phyloP scores from a whole-genome alignment of 257 asterid species.

The Ballota nigra region DNA sequence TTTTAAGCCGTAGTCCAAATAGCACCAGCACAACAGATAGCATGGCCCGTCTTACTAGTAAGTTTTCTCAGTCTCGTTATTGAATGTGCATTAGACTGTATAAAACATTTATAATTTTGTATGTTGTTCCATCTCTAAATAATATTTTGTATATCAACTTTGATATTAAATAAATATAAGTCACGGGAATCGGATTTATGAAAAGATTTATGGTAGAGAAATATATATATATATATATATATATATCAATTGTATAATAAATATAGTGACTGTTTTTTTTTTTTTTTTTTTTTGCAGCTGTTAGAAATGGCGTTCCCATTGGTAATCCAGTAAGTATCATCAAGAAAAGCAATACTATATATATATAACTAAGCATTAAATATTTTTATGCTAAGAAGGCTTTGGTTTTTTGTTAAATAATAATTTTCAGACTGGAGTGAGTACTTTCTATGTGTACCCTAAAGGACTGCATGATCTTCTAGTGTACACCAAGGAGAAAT shows the following conservation, averaged over 20 bases:
- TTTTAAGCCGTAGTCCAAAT: background rate
- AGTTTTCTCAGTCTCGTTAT: background rate
- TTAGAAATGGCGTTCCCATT: conserved; percentile 13
- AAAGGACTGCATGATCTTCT: conserved; percentile 30
- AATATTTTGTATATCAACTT: no score
- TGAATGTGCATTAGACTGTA: no score
- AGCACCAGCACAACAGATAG: conserved; percentile 26
- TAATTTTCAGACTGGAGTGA: conserved; percentile 8
- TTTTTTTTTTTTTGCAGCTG: background rate
- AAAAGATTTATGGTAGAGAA: no score
- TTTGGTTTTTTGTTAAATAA: background rate
- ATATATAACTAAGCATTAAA: no score
- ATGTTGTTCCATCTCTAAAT: no score
- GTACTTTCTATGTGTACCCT: conserved; percentile 15
- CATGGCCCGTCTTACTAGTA: conserved; percentile 27
- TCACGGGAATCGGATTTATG: no score
- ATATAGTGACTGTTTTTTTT: no score
- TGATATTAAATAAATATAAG: no score
- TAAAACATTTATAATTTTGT: no score
- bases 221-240: no score
- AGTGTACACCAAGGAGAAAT: conserved; percentile 23
- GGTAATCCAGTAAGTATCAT: conserved; percentile 12
- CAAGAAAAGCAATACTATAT: no score
- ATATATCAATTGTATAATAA: no score
- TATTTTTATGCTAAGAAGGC: background rate